phyloP scores from a whole-genome alignment of 1,284 basidiomycete species.

The Ceratorhiza oryzae-sativae region DNA sequence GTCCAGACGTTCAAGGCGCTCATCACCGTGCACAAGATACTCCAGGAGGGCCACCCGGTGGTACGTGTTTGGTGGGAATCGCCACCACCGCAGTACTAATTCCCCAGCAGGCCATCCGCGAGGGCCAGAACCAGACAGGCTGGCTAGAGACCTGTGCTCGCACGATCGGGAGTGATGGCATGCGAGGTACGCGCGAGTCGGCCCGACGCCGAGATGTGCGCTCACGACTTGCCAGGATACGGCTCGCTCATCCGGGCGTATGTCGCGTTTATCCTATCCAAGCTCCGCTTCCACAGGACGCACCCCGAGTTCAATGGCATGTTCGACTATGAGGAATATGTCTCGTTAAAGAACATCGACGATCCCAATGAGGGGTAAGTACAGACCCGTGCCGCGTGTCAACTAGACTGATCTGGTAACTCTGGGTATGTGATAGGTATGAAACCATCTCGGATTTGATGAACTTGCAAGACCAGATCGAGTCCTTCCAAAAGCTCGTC shows the following conservation, averaged over 20 bases:
- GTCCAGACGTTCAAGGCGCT: constrained; percentile 96
- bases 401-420: constrained; percentile 29
- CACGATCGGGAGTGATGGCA: constrained; percentile 81
- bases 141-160: constrained; percentile 96
- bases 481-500: constrained; percentile 95
- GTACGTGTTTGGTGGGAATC: constrained; percentile 58
- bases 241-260: constrained; percentile 91
- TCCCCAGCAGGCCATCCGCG: constrained; percentile 79
- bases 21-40: constrained; percentile 93
- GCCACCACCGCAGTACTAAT: constrained; percentile 4
- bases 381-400: not conserved
- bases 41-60: constrained; percentile 93
- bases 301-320: constrained; percentile 95
- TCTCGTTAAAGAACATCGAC: constrained; percentile 93
- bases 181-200: constrained; percentile 63
- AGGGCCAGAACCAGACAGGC: constrained; percentile 93
- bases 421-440: constrained; percentile 62
- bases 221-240: constrained; percentile 66
- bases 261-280: constrained; percentile 92
- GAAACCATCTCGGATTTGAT: constrained; percentile 96
- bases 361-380: constrained; percentile 96
- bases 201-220: constrained; percentile 7
- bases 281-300: constrained; percentile 91
- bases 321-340: constrained; percentile 97
- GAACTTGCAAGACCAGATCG: constrained; percentile 95